A percentile compares a stretch with the other conserved stretches of the same genome.
These are phyloP conservation scores for Tylopilus felleus DNA, from an alignment of 768 basidiomycete species.

Conservation along the genomic window DNA sequence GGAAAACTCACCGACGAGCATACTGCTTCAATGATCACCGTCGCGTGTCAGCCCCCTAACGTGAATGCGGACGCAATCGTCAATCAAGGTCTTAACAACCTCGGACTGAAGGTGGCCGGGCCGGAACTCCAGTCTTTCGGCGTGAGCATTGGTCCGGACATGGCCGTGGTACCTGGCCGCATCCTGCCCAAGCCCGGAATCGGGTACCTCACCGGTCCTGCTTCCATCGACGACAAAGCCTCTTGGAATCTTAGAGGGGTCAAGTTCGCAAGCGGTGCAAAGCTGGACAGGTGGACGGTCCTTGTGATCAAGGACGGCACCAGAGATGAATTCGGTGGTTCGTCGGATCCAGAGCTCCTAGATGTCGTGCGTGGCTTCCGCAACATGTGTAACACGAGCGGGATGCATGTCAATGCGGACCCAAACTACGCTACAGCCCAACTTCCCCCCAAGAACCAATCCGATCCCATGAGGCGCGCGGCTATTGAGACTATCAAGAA, in stretches of 20 bases:
- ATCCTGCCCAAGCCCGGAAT: conserved; percentile 44
- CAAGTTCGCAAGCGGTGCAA: conserved; percentile 59
- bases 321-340: conserved; percentile 57
- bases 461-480: conserved; percentile 51
- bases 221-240: conserved; percentile 41
- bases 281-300: conserved; percentile 62
- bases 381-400: conserved; percentile 59
- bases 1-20: conserved; percentile 58
- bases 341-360: conserved; percentile 52
- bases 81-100: conserved; percentile 38
- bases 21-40: conserved; percentile 48
- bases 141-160: conserved; percentile 43
- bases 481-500: conserved; percentile 48
- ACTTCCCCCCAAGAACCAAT: conserved; percentile 49
- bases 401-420: conserved; percentile 48
- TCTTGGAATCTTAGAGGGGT: conserved; percentile 53
- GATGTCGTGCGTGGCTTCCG: conserved; percentile 50
- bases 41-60: conserved; percentile 48
- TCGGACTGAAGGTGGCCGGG: conserved; percentile 38
- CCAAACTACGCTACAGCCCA: conserved; percentile 34
- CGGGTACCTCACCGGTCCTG: conserved; percentile 34
- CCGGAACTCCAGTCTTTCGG: conserved; percentile 43
- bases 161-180: conserved; percentile 56
- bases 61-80: conserved; percentile 47
- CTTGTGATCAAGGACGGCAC: conserved; percentile 59